A percentile compares a stretch with the other conserved stretches of the same genome.
Conservation (phyloP, 2,329 filamentous ascomycete species). For the Ophiocordyceps robertsii region DNA sequence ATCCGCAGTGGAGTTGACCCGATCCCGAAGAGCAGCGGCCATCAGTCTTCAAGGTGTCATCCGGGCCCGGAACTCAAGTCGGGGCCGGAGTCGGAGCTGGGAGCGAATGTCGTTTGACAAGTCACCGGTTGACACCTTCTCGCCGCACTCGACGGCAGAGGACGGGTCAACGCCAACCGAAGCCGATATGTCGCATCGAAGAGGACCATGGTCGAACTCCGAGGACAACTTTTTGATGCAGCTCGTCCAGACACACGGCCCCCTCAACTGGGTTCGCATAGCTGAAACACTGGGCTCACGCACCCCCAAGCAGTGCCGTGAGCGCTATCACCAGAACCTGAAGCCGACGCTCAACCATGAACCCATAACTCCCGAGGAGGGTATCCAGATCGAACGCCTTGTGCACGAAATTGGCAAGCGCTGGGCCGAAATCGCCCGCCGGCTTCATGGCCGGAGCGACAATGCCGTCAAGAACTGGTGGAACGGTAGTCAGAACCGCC, state of each 20-base stretch:
- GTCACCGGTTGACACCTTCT: no score
- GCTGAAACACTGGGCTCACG: constrained; percentile 61
- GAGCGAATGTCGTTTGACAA: no score
- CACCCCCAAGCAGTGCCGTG: constrained; percentile 87
- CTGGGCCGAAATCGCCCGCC: constrained; percentile 85
- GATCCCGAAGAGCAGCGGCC: no score
- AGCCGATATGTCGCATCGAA: constrained; percentile 11
- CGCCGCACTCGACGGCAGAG: no score
- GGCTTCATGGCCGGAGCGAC: constrained; percentile 73
- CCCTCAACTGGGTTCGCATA: constrained; percentile 85
- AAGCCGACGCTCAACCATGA: constrained; percentile 63
- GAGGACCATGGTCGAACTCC: constrained; percentile 71
- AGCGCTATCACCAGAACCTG: constrained; percentile 88
- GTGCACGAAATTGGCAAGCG: constrained; percentile 70
- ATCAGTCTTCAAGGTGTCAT: no score
- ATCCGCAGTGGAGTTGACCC: no score
- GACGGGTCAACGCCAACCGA: neutral
- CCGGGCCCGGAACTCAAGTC: no score
- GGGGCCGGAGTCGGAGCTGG: no score
- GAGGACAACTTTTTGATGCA: constrained; percentile 61
- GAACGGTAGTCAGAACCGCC: constrained; percentile 84
- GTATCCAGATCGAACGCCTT: constrained; percentile 59
- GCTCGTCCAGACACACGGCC: constrained; percentile 57
- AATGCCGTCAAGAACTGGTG: constrained; percentile 98
- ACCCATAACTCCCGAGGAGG: constrained; percentile 60